A percentile compares a stretch with the other conserved stretches of the same genome.
These are phyloP conservation scores for Lentinus polychrous DNA, from an alignment of 1,284 basidiomycete genomes.

Conservation along the genomic window DNA sequence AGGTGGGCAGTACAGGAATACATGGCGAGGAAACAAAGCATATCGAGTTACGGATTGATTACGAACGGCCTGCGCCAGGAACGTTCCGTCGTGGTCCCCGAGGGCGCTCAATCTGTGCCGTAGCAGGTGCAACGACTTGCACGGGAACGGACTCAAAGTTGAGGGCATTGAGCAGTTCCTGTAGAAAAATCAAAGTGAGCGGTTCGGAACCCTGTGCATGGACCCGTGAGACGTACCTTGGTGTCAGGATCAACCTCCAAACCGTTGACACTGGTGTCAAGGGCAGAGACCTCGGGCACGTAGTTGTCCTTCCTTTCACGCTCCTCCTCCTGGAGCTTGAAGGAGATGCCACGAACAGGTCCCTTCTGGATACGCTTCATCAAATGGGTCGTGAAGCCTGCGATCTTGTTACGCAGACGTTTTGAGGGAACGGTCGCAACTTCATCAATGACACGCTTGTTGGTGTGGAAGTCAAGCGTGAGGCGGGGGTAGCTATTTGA, in stretches of 20 bases:
- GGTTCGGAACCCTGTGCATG: background rate
- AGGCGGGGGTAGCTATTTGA: constrained; percentile 80
- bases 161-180: constrained; percentile 84
- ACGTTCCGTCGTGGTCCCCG: constrained; percentile 77
- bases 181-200: constrained; percentile 5
- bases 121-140: constrained; percentile 61
- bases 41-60: constrained; percentile 11
- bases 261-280: constrained; percentile 70
- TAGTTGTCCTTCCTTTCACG: constrained; percentile 99
- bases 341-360: constrained; percentile 99
- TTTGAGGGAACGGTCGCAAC: constrained; percentile 97
- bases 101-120: constrained; percentile 65
- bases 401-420: constrained; percentile 99
- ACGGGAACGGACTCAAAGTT: constrained; percentile 88
- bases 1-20: constrained; percentile 9
- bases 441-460: constrained; percentile 99
- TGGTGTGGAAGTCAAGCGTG: constrained; percentile 97
- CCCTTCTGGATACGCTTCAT: constrained; percentile 99
- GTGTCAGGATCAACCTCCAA: constrained; percentile 89
- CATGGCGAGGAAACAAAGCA: constrained; percentile 21
- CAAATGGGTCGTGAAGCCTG: constrained; percentile 99
- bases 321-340: constrained; percentile 99
- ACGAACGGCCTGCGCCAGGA: constrained; percentile 68
- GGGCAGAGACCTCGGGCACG: constrained; percentile 93
- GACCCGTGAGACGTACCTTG: constrained; percentile 53